Evolutionary conservation across 1,139 yeast species (phyloP), one percentile per base, ranked within the genome.

Genomic region (Lodderomyces oxycetoniae): DNA sequence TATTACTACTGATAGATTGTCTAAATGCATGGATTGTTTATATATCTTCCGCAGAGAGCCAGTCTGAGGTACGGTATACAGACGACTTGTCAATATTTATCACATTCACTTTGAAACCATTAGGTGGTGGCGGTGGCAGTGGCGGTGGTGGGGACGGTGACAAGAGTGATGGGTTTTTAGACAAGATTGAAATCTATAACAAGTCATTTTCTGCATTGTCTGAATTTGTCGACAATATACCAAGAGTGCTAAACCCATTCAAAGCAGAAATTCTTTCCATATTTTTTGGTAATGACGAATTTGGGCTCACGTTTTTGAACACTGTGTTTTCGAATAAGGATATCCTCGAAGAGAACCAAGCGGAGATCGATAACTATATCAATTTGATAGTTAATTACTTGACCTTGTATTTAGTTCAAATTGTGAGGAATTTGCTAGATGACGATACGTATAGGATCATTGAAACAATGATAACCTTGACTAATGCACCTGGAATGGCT

Each of bases 401-500:
- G 26, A 79, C 73, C 38, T 55, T 65, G 25, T 77, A 77, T 42
- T 60, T 75, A n/a, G 43, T 77, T 4, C 61, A 60, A 36, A 53
- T 81, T 9, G 63, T 79, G 11, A 59, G 70, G 32, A 62, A 67
- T 32, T 49, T 82, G 9, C 53, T 65, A 7, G 59, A 69, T 13
- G 62, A 63, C 5, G 48, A 50, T 4, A 59, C 61, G 24, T 62
- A 61, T 26, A 55, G 58, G 14, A 67, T 74, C 27, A 52, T 81
- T 11, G 62, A 68, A 10, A 61, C 74, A n/a, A 55, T 85, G 9
- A 43, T 82, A 17, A 65, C 64, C 26, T 55, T 88, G 33, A 76
- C 94, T 0, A 67, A 71, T 35, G 69, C 73, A 32, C 79, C 81
- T 1, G 79, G 82, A 1, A 47, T 59, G 4, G 84, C 95, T 0